Conservation (phyloP, 108 stramenopile genomes). For the Discostella stelligeroides region DNA sequence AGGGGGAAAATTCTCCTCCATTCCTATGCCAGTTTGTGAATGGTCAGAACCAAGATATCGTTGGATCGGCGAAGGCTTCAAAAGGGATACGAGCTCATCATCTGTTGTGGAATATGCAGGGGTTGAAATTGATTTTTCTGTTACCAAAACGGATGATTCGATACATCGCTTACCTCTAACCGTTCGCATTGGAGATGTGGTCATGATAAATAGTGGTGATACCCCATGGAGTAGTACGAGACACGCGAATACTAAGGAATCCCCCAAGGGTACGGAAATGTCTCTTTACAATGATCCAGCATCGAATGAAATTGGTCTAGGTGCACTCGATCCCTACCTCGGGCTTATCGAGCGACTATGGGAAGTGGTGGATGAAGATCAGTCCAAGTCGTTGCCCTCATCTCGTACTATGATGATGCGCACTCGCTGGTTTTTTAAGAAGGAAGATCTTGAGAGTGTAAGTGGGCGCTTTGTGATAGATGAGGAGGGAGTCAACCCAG, state of each 20-base stretch:
- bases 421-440: conserved; percentile 47
- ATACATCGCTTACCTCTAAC: conserved; percentile 18
- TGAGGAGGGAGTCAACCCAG: conserved; percentile 31
- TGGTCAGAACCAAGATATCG: conserved; percentile 30
- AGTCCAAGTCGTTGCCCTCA: conserved; percentile 4
- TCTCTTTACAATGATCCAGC: conserved; percentile 37
- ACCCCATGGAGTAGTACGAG: conserved; percentile 28
- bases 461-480: conserved; percentile 42
- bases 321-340: conserved; percentile 55
- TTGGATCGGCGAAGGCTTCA: conserved; percentile 31
- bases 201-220: conserved; percentile 53
- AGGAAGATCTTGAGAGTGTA: conserved; percentile 62
- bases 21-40: neutral
- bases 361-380: conserved; percentile 46
- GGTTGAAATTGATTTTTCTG: conserved; percentile 35
- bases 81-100: conserved; percentile 2
- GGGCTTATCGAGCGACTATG: conserved; percentile 70
- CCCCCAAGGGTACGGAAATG: conserved; percentile 9
- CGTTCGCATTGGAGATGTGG: conserved; percentile 58
- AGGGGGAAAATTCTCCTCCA: conserved; percentile 2
- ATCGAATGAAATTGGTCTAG: conserved; percentile 41
- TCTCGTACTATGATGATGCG: conserved; percentile 28
- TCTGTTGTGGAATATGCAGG: conserved; percentile 26
- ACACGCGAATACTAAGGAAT: conserved; percentile 1
- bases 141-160: conserved; percentile 16